Conservation (phyloP, 140 eudicot species). For the Cichorium intybus region DNA sequence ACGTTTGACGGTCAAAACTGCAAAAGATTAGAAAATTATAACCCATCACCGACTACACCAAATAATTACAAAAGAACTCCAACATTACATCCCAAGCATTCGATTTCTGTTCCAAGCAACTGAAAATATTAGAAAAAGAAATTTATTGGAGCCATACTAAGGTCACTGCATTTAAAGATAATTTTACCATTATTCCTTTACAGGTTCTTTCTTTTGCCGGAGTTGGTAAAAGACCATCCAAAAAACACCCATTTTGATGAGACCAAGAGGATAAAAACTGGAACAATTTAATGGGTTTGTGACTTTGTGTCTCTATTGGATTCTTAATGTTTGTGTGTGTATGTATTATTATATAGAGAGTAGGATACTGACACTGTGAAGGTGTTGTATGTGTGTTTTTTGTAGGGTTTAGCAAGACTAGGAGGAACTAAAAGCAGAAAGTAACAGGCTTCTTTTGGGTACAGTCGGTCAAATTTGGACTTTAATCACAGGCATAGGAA, state of each 20-base stretch:
- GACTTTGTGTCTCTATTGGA: conserved; percentile 23
- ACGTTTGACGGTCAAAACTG: no score
- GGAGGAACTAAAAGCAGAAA: conserved; percentile 25
- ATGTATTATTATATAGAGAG: conserved; percentile 11
- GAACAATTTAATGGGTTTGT: conserved; percentile 11
- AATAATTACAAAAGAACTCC: no score
- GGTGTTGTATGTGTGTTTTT: conserved; percentile 24
- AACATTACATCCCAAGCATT: no score
- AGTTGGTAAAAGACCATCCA: no score
- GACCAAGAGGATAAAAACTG: conserved; percentile 11
- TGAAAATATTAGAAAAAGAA: no score
- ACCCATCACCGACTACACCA: no score
- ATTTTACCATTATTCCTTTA: no score
- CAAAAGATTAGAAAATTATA: no score
- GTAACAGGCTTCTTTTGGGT: conserved; percentile 37
- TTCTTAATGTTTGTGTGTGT: conserved; percentile 24
- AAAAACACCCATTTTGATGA: conserved; percentile 30
- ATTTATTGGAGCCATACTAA: no score
- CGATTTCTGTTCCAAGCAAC: no score
- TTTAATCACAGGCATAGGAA: conserved; percentile 45
- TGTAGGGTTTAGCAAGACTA: conserved; percentile 36
- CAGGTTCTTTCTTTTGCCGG: no score
- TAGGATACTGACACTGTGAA: conserved; percentile 17
- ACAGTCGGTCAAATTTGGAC: conserved; percentile 45
- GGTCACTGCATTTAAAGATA: no score